A percentile compares a stretch with the other conserved stretches of the same genome.
Conservation (phyloP, 176 grass and related monocot species). For the Carex pumila region DNA sequence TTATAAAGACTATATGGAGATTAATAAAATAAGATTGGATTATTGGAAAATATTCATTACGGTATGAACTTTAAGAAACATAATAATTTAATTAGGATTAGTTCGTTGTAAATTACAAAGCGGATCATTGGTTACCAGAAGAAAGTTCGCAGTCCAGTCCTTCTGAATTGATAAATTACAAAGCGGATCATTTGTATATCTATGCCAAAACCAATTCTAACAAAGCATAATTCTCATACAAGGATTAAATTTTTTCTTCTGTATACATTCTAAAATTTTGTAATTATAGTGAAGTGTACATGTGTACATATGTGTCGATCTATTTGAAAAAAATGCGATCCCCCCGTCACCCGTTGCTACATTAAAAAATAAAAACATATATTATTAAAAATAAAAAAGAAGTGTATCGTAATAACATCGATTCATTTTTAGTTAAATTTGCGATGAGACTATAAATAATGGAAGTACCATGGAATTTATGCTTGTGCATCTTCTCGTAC, state of each 20-base stretch:
- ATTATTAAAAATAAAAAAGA: not conserved
- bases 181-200: too few relatives aligned
- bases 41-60: too few relatives aligned
- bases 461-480: constrained; percentile 6
- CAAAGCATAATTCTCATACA: not conserved
- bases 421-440: not conserved
- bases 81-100: too few relatives aligned
- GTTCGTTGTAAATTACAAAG: not conserved
- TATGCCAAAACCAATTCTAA: not conserved
- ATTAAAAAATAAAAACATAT: not conserved
- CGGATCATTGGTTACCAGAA: not conserved
- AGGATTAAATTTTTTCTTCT: not conserved
- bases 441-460: not conserved
- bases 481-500: constrained; percentile 42
- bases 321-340: not conserved
- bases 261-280: not conserved
- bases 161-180: not conserved
- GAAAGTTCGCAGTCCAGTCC: not conserved
- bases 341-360: not conserved
- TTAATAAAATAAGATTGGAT: too few relatives aligned
- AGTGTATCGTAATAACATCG: not conserved
- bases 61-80: too few relatives aligned
- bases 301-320: not conserved
- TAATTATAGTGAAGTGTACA: not conserved
- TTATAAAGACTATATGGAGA: too few relatives aligned